Conservation (phyloP, 352 stramenopile genomes). For the Phytophthora syringae region DNA sequence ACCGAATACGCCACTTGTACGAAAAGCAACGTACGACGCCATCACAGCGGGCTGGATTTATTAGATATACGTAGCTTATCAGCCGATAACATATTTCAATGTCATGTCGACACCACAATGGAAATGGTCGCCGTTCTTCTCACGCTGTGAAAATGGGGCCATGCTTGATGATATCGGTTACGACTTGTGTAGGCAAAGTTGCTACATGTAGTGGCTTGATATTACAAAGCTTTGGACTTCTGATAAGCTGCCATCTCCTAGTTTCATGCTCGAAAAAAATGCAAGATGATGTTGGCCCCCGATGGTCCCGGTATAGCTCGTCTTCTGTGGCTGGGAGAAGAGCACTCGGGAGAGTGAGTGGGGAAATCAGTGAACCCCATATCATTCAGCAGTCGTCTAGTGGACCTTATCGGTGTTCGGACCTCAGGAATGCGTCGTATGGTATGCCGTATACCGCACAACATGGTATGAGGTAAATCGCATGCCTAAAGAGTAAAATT, state of each 20-base stretch:
- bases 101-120: constrained; percentile 7
- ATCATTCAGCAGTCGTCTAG: not conserved
- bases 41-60: constrained; percentile 31
- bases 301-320: not conserved
- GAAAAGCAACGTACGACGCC: constrained; percentile 28
- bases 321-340: not conserved
- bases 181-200: no score
- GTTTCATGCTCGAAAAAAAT: no score
- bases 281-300: not conserved
- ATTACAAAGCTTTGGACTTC: no score
- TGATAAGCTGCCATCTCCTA: no score
- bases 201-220: no score
- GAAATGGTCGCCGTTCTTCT: not conserved
- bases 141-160: no score
- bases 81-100: constrained; percentile 14
- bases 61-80: constrained; percentile 5
- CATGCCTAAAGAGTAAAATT: not conserved
- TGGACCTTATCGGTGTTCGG: not conserved
- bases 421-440: not conserved
- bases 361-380: not conserved
- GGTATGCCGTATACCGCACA: not conserved
- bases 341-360: not conserved
- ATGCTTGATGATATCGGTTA: no score
- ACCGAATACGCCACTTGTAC: constrained; percentile 17
- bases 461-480: not conserved